Percentiles rank a stretch among this genome's conserved stretches.
Evolutionary conservation across 441 rosid species (phyloP).

Genomic region (Erodium texanum): DNA sequence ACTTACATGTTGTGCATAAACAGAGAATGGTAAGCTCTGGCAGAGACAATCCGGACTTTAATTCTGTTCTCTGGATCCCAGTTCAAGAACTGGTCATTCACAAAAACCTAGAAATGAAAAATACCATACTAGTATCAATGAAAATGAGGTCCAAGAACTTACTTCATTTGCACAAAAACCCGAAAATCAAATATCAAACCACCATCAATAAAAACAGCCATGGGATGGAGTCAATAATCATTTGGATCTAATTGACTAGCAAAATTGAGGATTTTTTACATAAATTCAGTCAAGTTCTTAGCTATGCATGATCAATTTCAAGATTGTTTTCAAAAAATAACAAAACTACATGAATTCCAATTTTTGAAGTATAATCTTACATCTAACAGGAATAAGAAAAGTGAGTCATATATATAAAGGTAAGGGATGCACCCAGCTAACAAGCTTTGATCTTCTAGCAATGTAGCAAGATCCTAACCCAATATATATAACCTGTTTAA

Average conservation of each 20-base stretch:
- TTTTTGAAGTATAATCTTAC: too few species aligned
- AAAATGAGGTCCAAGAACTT: too few species aligned
- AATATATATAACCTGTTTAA: too few species aligned
- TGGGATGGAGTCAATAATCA: neutral
- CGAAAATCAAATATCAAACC: neutral
- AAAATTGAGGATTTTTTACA: neutral
- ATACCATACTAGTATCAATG: neutral
- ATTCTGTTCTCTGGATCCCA: constrained; percentile 43
- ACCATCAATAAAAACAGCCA: neutral
- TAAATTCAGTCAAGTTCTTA: neutral
- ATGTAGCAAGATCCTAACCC: too few species aligned
- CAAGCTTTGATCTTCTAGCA: too few species aligned
- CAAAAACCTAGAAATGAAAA: constrained; percentile 46
- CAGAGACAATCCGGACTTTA: constrained; percentile 95
- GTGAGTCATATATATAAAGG: too few species aligned
- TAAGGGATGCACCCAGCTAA: too few species aligned
- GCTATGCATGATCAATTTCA: neutral
- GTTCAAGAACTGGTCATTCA: constrained; percentile 82
- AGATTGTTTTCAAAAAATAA: too few species aligned
- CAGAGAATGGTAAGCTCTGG: constrained; percentile 94
- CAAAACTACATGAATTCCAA: neutral
- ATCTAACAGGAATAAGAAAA: too few species aligned
- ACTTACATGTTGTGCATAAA: constrained; percentile 44
- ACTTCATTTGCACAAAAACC: neutral
- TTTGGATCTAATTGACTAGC: neutral